Conservation (phyloP, 2,329 filamentous ascomycete genomes). For the Verticillium albo-atrum region DNA sequence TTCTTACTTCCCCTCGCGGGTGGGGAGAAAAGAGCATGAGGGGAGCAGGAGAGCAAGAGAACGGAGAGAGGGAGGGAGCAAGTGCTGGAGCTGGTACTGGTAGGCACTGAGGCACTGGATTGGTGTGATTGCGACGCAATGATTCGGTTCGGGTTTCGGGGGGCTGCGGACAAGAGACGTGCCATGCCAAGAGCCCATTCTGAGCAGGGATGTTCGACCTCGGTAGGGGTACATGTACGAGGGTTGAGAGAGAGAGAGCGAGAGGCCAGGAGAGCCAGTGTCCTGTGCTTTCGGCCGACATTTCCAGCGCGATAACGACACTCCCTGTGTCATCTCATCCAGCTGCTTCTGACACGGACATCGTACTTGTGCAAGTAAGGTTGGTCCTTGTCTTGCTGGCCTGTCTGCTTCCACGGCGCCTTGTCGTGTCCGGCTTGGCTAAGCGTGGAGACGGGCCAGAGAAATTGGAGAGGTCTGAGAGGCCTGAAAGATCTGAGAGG, state of each 20-base stretch:
- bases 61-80: background rate
- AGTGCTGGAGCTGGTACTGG: background rate
- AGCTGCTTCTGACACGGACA: background rate
- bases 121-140: background rate
- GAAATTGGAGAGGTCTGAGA: background rate
- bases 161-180: background rate
- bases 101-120: no score
- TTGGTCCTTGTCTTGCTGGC: background rate
- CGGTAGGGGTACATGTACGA: background rate
- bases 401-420: background rate
- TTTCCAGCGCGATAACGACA: background rate
- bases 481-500: background rate
- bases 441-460: background rate
- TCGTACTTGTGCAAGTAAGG: background rate
- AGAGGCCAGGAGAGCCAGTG: background rate
- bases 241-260: background rate
- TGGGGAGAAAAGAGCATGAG: background rate
- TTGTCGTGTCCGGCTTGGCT: background rate
- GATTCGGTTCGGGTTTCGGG: background rate
- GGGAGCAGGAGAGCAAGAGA: background rate
- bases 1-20: background rate
- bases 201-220: background rate
- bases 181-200: background rate
- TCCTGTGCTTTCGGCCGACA: background rate
- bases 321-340: background rate